phyloP scores from a whole-genome alignment of 2,329 filamentous ascomycete genomes.

The Microsporum ferrugineum region DNA sequence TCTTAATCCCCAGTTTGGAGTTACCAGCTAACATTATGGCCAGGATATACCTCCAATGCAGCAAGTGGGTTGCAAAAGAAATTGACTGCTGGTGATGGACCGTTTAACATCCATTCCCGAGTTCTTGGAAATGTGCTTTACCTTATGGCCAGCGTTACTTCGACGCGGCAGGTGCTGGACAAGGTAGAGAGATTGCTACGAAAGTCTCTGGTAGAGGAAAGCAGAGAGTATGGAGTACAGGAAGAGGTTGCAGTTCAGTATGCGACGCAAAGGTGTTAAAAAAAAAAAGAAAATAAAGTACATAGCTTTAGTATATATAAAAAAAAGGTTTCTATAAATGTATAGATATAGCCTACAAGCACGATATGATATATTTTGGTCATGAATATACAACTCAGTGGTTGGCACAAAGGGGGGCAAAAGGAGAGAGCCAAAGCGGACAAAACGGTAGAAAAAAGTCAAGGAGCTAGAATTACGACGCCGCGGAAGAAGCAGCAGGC shows the following conservation, averaged over 20 bases:
- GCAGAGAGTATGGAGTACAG: neutral
- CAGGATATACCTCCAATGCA: conserved; percentile 47
- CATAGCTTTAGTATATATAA: neutral
- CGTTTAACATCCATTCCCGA: conserved; percentile 45
- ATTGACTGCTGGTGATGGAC: conserved; percentile 30
- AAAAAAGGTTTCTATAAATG: neutral
- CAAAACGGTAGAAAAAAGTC: neutral
- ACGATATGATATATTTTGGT: conserved; percentile 1
- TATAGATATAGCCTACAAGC: neutral
- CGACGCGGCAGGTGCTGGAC: conserved; percentile 31
- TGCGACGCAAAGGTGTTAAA: neutral
- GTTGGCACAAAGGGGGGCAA: neutral
- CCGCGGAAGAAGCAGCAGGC: neutral
- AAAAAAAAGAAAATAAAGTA: neutral
- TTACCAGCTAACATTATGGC: conserved; percentile 6
- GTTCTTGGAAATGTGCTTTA: conserved; percentile 52
- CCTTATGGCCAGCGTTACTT: conserved; percentile 48
- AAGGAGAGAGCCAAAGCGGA: neutral
- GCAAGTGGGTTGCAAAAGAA: conserved; percentile 42
- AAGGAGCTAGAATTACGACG: neutral
- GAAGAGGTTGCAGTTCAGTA: neutral
- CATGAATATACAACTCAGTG: neutral
- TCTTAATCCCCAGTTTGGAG: neutral
- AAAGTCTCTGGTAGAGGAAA: conserved; percentile 20
- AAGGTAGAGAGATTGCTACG: conserved; percentile 33